phyloP scores from a whole-genome alignment of 208 protist genomes.

The Wallacemonas sp. region DNA sequence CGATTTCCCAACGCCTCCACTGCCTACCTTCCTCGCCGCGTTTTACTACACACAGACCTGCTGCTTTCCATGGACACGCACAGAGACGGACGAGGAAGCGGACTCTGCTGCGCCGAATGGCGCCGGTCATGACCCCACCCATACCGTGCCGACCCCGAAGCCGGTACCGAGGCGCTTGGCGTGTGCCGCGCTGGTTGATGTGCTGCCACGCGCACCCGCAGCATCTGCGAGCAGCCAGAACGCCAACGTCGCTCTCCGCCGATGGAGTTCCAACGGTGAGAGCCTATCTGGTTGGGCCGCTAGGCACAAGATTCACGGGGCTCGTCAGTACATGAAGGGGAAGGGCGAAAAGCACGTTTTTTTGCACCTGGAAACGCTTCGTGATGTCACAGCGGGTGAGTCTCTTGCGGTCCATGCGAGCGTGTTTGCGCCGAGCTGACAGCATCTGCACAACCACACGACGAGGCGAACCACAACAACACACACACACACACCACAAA shows the following conservation, averaged over 20 bases:
- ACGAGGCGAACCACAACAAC: background rate
- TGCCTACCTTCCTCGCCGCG: conserved; percentile 22
- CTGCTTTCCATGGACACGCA: background rate
- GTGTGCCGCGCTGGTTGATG: conserved; percentile 19
- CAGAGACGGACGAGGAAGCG: background rate
- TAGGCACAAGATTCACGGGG: conserved; percentile 17
- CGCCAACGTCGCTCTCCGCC: conserved; percentile 19
- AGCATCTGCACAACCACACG: background rate
- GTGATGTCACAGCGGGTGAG: conserved; percentile 9
- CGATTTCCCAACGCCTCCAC: conserved; percentile 28
- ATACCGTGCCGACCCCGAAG: no score
- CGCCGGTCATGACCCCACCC: no score
- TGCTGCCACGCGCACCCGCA: background rate
- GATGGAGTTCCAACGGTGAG: background rate
- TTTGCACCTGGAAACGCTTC: conserved; percentile 18
- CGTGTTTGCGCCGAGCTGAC: conserved; percentile 11
- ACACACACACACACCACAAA: background rate
- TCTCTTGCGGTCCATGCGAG: conserved; percentile 1
- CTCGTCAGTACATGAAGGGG: conserved; percentile 18
- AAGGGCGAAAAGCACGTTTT: conserved; percentile 23
- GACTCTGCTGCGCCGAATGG: no score
- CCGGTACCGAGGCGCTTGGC: background rate
- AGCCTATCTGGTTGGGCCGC: conserved; percentile 3
- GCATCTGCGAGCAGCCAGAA: conserved; percentile 3
- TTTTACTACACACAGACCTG: conserved; percentile 25